Conservation (phyloP, 306 rosid species). For the Pueraria montana region DNA sequence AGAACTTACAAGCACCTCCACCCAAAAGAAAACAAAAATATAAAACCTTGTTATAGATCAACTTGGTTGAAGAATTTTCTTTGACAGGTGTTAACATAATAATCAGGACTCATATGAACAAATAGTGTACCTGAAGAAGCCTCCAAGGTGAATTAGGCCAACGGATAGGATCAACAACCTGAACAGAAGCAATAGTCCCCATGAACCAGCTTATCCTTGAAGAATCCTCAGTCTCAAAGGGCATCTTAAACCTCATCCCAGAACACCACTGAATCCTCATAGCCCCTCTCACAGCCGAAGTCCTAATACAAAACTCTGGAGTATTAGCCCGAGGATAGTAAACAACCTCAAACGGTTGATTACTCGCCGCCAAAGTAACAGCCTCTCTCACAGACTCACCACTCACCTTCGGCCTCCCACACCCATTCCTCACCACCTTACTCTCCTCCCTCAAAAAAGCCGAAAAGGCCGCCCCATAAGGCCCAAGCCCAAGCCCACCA, state of each 20-base stretch:
- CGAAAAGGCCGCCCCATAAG: slow-evolving; percentile 72
- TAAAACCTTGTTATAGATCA: too few relatives aligned
- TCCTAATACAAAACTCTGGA: slow-evolving; percentile 91
- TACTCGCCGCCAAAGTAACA: slow-evolving; percentile 66
- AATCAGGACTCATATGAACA: too few relatives aligned
- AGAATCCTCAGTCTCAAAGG: slow-evolving; percentile 98
- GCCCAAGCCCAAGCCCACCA: slow-evolving; percentile 43
- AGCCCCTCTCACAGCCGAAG: slow-evolving; percentile 74
- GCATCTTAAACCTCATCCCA: slow-evolving; percentile 99
- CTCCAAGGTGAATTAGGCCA: slow-evolving; percentile 99
- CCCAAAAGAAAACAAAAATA: too few relatives aligned
- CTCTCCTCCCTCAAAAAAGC: slow-evolving; percentile 72
- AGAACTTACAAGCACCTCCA: too few relatives aligned
- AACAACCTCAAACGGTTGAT: slow-evolving; percentile 80
- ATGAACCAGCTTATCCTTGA: slow-evolving; percentile 97
- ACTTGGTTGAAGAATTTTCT: too few relatives aligned
- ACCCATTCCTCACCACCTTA: slow-evolving; percentile 49
- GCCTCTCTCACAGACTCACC: slow-evolving; percentile 85
- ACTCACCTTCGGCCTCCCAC: slow-evolving; percentile 63
- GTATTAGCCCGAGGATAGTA: slow-evolving; percentile 87
- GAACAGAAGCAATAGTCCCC: slow-evolving; percentile 94
- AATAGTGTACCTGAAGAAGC: slow-evolving; percentile 80
- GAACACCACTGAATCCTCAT: slow-evolving; percentile 88
- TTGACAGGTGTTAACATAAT: too few relatives aligned
- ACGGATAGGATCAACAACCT: slow-evolving; percentile 80